A percentile compares a stretch with the other conserved stretches of the same genome.
phyloP scores from a whole-genome alignment of 2,329 filamentous ascomycete genomes.

The Lecanicillium sp. region DNA sequence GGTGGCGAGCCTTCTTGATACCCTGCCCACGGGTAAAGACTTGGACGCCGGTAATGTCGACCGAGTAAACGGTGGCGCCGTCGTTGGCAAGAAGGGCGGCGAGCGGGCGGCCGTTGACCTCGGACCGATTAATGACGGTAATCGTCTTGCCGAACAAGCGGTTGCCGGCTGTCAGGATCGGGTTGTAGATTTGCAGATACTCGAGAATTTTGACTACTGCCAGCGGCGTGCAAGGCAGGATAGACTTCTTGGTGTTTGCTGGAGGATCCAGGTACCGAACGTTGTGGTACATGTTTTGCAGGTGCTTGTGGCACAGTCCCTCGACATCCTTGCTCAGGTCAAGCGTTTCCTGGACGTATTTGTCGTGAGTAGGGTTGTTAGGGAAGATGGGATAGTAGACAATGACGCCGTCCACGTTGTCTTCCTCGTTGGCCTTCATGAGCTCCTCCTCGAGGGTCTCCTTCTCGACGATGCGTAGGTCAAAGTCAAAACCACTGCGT shows the following conservation, averaged over 20 bases:
- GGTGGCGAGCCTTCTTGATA: slow-evolving; percentile 75
- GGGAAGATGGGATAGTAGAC: slow-evolving; percentile 97
- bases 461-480: slow-evolving; percentile 74
- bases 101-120: slow-evolving; percentile 89
- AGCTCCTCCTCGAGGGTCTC: slow-evolving; percentile 87
- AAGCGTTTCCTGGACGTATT: slow-evolving; percentile 92
- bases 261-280: slow-evolving; percentile 83
- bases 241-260: slow-evolving; percentile 72
- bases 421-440: slow-evolving; percentile 73
- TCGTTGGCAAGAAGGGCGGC: slow-evolving; percentile 93
- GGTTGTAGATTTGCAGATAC: slow-evolving; percentile 93
- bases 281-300: slow-evolving; percentile 99
- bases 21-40: slow-evolving; percentile 86
- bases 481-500: slow-evolving; percentile 76
- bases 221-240: slow-evolving; percentile 90
- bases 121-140: slow-evolving; percentile 91
- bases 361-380: slow-evolving; percentile 73
- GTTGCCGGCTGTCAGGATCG: slow-evolving; percentile 86
- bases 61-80: slow-evolving; percentile 88
- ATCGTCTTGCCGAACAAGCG: slow-evolving; percentile 88
- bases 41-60: slow-evolving; percentile 87
- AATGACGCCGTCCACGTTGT: slow-evolving; percentile 76
- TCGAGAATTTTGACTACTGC: slow-evolving; percentile 97
- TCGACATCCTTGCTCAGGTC: slow-evolving; percentile 90
- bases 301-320: slow-evolving; percentile 84